Percentiles rank a stretch among this genome's conserved stretches.
phyloP scores from a whole-genome alignment of 2,329 filamentous ascomycete genomes.

The Curvularia lunata region DNA sequence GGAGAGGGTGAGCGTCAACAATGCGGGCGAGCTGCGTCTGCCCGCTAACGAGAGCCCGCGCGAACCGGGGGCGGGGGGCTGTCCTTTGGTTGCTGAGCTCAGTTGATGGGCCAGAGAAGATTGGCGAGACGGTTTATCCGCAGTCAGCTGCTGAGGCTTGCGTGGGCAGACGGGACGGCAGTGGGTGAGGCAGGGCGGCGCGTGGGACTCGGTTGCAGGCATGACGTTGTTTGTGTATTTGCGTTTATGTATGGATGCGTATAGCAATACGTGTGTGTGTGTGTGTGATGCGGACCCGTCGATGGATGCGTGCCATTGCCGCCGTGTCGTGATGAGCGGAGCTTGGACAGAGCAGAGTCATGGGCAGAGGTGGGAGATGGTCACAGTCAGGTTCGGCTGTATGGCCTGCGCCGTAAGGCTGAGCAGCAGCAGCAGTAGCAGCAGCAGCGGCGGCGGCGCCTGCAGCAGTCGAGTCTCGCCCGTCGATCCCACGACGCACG shows the following conservation, averaged over 20 bases:
- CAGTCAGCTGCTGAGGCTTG: constrained; percentile 30
- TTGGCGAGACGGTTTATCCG: constrained; percentile 20
- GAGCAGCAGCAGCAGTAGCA: constrained; percentile 25
- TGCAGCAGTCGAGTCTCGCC: constrained; percentile 32
- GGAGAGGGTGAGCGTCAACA: constrained; percentile 17
- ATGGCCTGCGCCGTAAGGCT: constrained; percentile 43
- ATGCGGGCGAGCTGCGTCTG: constrained; percentile 6
- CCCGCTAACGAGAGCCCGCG: constrained; percentile 24
- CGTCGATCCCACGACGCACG: constrained; percentile 22
- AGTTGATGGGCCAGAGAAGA: constrained; percentile 11
- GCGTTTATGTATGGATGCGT: not conserved
- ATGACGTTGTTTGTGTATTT: constrained; percentile 12
- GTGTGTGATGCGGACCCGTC: not conserved
- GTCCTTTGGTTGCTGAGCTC: constrained; percentile 13
- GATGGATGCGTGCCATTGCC: no score
- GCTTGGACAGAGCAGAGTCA: not conserved
- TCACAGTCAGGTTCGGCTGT: constrained; percentile 16
- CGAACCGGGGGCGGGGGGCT: constrained; percentile 21
- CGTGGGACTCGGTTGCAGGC: constrained; percentile 7
- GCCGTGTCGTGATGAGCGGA: not conserved
- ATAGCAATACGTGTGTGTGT: not conserved
- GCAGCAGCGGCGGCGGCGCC: not conserved
- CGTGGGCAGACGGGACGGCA: constrained; percentile 11
- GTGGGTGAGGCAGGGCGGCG: not conserved
- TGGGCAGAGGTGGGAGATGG: not conserved